Base-by-base conservation (phyloP, 306 rosid species). In the Lablab purpureus region DNA sequence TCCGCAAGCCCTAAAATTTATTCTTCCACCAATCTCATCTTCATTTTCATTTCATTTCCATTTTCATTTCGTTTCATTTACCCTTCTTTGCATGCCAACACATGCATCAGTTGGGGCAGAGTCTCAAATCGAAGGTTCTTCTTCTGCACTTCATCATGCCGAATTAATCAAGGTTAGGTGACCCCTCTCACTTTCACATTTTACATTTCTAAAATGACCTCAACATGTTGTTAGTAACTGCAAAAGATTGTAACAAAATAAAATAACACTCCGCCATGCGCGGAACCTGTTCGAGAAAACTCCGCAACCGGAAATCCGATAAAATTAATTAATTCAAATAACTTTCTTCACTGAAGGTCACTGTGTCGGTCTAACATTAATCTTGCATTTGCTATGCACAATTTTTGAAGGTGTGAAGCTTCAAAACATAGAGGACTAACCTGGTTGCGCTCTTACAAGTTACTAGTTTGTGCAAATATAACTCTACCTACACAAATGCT, bases 401-500 rank as follows among this genome's bases (percentile, higher is more conserved):
- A 34, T 18, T 67, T 84, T 23, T 55, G 32, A 63, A 75, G 83
- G 81, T 22, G 51, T 55, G 36, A 34, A 77, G 79, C 73, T 69
- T 81, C 43, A 60, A 34, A 12, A 37, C 47, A 32, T 40, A 73
- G 68, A 34, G 75, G 59, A 67, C 45, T 71, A 37, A 67, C 65
- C 52, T 83, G 34, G 76, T 78, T 32, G 54, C 46, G 43, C 15
- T 71, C 66, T 58, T 64, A 47, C 36, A 77, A 80, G 83, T 23
- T 64, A 18, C 21, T 11, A 30, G 10, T 64, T 67, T 60, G 32
- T 77, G 79, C 76, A 83, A 71, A 70, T 59, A 75, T 45, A 66
- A 50, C 54, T 63, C 47, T 71, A 46, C 41, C 52, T 79, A 74
- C 69, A 68, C 58, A 80, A 19, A 94, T 90, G 99, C 58, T 81